Percentiles rank a stretch among this genome's conserved stretches.
These are phyloP conservation scores for Reticulascus tulasneorum DNA, from an alignment of 2,329 filamentous ascomycete species.

Conservation along the genomic window DNA sequence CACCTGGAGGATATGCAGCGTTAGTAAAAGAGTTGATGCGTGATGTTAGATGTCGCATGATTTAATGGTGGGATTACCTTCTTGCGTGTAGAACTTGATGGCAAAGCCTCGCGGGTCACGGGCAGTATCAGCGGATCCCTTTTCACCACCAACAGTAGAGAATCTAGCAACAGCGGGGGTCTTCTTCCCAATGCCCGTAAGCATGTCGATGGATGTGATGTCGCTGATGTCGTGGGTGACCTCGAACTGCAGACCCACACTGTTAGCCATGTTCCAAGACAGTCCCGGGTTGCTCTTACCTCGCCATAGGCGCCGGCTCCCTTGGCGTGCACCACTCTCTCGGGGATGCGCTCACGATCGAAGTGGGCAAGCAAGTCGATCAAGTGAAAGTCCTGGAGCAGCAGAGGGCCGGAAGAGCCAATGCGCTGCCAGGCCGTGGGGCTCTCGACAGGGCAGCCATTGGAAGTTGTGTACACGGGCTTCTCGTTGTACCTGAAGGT, in stretches of 20 bases:
- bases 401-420: conserved; percentile 52
- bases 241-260: conserved; percentile 33
- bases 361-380: conserved; percentile 58
- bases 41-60: too few species aligned
- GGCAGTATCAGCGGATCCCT: conserved; percentile 66
- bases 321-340: conserved; percentile 55
- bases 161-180: conserved; percentile 66
- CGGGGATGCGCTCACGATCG: conserved; percentile 47
- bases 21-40: too few species aligned
- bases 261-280: too few species aligned
- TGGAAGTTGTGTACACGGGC: conserved; percentile 56
- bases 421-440: conserved; percentile 46
- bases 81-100: conserved; percentile 66
- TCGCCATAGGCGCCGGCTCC: conserved; percentile 52
- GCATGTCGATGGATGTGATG: conserved; percentile 47
- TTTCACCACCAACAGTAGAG: conserved; percentile 72
- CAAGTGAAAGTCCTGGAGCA: conserved; percentile 63
- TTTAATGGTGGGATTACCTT: too few species aligned
- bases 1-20: too few species aligned
- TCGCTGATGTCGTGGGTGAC: conserved; percentile 46
- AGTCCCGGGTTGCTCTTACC: conserved; percentile 2
- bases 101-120: conserved; percentile 71
- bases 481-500: conserved; percentile 54
- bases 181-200: conserved; percentile 62
- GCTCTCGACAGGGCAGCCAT: conserved; percentile 53